Evolutionary conservation across 1,139 yeast species (phyloP).

Genomic region (Diutina mesorugosa): DNA sequence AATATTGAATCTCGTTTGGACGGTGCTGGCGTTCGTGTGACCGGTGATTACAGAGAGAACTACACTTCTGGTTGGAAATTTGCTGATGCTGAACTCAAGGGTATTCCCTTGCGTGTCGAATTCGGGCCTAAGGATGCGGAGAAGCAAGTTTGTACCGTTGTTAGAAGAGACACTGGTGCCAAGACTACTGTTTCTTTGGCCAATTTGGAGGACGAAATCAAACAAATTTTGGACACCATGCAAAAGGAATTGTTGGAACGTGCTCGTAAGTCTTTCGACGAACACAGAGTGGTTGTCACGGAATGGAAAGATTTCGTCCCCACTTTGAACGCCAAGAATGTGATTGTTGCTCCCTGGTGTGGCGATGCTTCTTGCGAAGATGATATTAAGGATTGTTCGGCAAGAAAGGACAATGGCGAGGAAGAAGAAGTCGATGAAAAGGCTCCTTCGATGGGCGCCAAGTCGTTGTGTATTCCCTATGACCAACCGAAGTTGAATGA

Average conservation of each 20-base stretch:
- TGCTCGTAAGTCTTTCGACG: slow-evolving; percentile 76
- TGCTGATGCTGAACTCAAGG: slow-evolving; percentile 94
- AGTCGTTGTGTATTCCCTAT: slow-evolving; percentile 91
- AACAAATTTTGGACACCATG: slow-evolving; percentile 63
- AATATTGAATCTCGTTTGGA: slow-evolving; percentile 48
- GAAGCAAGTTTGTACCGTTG: slow-evolving; percentile 69
- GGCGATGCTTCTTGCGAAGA: slow-evolving; percentile 92
- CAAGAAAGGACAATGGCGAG: slow-evolving; percentile 68
- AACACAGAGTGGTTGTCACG: slow-evolving; percentile 68
- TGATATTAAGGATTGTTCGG: slow-evolving; percentile 87
- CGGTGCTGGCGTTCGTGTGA: slow-evolving; percentile 53
- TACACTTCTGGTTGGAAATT: slow-evolving; percentile 99
- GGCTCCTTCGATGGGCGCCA: slow-evolving; percentile 99
- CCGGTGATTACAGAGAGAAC: slow-evolving; percentile 82
- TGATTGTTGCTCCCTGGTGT: slow-evolving; percentile 95
- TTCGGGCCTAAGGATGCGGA: slow-evolving; percentile 92
- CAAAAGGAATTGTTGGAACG: slow-evolving; percentile 61
- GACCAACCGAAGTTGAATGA: slow-evolving; percentile 73
- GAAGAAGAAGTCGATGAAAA: slow-evolving; percentile 86
- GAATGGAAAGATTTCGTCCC: slow-evolving; percentile 92
- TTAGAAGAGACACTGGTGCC: slow-evolving; percentile 82
- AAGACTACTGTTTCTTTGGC: slow-evolving; percentile 56
- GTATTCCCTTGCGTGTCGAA: slow-evolving; percentile 88
- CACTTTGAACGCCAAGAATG: slow-evolving; percentile 81
- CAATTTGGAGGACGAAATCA: slow-evolving; percentile 30